phyloP scores from a whole-genome alignment of 225 moss, liverwort and hornwort species.

The Rhytidiadelphus loreus region DNA sequence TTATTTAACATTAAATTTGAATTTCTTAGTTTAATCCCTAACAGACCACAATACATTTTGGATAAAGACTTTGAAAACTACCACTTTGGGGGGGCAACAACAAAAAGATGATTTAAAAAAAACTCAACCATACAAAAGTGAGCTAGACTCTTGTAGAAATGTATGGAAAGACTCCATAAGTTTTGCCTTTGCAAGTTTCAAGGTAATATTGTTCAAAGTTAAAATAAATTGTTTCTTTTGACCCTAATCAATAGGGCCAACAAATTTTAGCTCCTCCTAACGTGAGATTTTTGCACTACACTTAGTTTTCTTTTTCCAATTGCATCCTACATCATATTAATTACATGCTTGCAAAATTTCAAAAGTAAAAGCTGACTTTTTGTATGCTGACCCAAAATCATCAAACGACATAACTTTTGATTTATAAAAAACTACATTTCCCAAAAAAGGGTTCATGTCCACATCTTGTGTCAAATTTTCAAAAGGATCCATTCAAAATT shows the following conservation, averaged over 20 bases:
- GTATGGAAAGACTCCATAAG: too few species aligned
- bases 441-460: accelerated
- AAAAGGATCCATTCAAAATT: background rate
- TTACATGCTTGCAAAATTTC: background rate
- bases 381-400: background rate
- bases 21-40: background rate
- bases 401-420: background rate
- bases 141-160: background rate
- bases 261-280: background rate
- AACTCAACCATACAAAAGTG: background rate
- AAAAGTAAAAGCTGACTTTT: background rate
- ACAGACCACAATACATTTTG: background rate
- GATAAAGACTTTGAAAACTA: background rate
- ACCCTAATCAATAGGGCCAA: background rate
- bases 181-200: background rate
- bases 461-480: background rate
- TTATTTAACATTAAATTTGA: background rate
- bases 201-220: background rate
- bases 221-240: too few species aligned
- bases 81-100: background rate
- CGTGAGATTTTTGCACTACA: background rate
- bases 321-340: background rate
- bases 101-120: background rate
- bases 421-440: background rate
- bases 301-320: background rate